Percentiles rank a stretch among this genome's conserved stretches.
Conservation (phyloP, 352 stramenopile species). For the Phytophthora pluvialis region DNA sequence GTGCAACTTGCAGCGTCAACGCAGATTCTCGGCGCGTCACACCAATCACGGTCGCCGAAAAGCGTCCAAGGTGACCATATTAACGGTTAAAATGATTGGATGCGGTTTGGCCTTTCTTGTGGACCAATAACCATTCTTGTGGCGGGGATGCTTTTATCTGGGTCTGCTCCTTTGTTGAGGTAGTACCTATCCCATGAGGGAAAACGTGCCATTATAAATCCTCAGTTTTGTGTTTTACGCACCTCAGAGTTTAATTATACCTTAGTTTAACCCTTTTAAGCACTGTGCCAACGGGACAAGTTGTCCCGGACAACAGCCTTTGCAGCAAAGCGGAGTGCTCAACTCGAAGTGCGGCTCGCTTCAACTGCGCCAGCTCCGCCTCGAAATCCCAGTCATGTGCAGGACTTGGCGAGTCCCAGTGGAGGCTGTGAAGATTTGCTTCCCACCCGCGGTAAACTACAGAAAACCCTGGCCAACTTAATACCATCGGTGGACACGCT, state of each 20-base stretch:
- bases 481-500: too few relatives aligned
- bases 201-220: background rate
- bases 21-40: slow-evolving; percentile 4
- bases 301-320: background rate
- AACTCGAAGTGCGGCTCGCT: slow-evolving; percentile 16
- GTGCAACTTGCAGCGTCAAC: background rate
- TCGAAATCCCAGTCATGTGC: slow-evolving; percentile 3
- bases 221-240: background rate
- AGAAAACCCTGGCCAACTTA: too few relatives aligned
- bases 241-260: background rate
- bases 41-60: slow-evolving; percentile 6
- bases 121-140: background rate
- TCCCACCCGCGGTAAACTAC: slow-evolving; percentile 11
- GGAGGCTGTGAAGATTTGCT: slow-evolving; percentile 16
- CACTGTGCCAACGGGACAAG: too few relatives aligned
- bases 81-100: background rate
- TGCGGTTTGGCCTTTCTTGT: slow-evolving; percentile 12
- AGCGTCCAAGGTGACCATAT: background rate
- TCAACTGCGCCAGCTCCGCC: slow-evolving; percentile 12
- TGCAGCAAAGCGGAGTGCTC: slow-evolving; percentile 3
- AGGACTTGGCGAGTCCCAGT: background rate
- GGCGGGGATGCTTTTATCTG: slow-evolving; percentile 19
- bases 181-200: background rate
- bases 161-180: background rate
- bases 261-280: background rate